Base-by-base conservation (phyloP, 257 asterid species). In the Henckelia pumila region DNA sequence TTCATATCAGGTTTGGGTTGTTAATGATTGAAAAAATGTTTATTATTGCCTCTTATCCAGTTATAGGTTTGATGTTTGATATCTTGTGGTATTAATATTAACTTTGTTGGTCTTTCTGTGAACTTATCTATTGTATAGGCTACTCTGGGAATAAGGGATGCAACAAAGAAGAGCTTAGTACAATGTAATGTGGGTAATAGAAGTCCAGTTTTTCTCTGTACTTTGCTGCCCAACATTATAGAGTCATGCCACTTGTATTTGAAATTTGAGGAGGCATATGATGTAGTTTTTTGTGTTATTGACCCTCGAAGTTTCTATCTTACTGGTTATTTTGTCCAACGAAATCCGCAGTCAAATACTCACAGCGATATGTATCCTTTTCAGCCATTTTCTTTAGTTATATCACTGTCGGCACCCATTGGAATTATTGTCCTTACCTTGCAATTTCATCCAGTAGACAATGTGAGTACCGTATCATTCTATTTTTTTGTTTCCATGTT, bases 391-490 rank as follows among this genome's bases (percentile, higher is more conserved):
- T 71, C 28, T 21, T 72, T 47, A 21, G 23, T 32, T 71, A 22
- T 32, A 25, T 10, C 20, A 9, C 57, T n/a, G 32, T 23, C 32
- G 40, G 64, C n/a, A 19, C 20, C 11, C 49, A 56, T 7, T 69
- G 52, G 6, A 44, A 52, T n/a, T n/a, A n/a, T n/a, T n/a, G n/a
- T n/a, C n/a, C n/a, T n/a, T n/a, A n/a, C n/a, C n/a, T n/a, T n/a
- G n/a, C n/a, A n/a, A n/a, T n/a, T n/a, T n/a, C n/a, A n/a, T n/a
- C 99, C 97, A 25, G 92, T 93, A 61, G 97, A 93, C 79, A 90
- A 93, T 59, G 99, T 88, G 75, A 80, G 94, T 78, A 55, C 58
- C 57, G 33, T 53, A 40, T 47, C 59, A 11, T 33, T 68, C 71
- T 66, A 17, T 22, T 24, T 74, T 20, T 64, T 28, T n/a, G n/a